These are phyloP conservation scores for Yamadazyma atmosphaerica DNA, from an alignment of 1,139 yeast species.

Conservation along the genomic window DNA sequence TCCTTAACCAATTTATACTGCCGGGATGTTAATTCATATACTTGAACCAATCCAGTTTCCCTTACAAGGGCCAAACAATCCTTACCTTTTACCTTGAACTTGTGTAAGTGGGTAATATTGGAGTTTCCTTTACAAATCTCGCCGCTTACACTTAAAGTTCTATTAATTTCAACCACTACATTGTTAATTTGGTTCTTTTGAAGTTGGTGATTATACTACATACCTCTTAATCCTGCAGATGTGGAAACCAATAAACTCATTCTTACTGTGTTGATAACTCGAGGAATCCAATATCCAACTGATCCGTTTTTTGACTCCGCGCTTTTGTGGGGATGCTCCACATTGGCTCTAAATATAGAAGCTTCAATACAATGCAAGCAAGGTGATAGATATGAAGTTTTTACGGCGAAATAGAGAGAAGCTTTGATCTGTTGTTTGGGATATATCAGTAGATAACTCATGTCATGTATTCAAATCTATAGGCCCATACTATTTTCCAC, in stretches of 20 bases:
- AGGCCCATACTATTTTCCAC: too few relatives aligned
- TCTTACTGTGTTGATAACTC: not conserved
- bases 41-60: conserved; percentile 31
- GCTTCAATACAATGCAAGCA: too few relatives aligned
- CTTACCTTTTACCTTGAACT: conserved; percentile 15
- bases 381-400: too few relatives aligned
- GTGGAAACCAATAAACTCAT: conserved; percentile 10
- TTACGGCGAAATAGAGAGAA: too few relatives aligned
- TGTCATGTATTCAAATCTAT: too few relatives aligned
- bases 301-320: too few relatives aligned
- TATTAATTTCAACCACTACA: conserved; percentile 6
- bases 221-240: conserved; percentile 8
- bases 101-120: conserved; percentile 7
- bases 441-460: too few relatives aligned
- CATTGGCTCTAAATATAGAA: too few relatives aligned
- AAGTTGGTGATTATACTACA: not conserved
- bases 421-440: too few relatives aligned
- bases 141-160: not conserved
- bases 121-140: conserved; percentile 9
- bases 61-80: conserved; percentile 29
- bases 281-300: too few relatives aligned
- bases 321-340: not conserved
- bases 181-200: conserved; percentile 4
- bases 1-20: conserved; percentile 31
- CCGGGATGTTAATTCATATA: conserved; percentile 24